Evolutionary conservation across 768 basidiomycete genomes (phyloP), one percentile per base, ranked within the genome.

Genomic region (Tulasnella sp.): DNA sequence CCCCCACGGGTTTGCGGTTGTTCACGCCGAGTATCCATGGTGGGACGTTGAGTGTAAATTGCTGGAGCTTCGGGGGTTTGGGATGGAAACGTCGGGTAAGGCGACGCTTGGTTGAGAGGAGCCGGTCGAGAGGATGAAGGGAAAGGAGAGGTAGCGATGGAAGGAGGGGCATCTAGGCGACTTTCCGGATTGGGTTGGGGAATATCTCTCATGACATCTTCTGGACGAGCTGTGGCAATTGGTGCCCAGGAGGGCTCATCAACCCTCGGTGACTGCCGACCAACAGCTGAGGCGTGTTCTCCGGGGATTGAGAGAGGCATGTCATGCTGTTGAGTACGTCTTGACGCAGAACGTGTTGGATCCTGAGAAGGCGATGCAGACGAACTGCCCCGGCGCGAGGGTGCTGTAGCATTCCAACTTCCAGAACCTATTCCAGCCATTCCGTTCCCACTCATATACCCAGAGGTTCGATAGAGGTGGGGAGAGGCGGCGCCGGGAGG

Each of bases 401-500:
- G 32, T 7, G 37, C 34, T 12, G 52, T 27, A n/a, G 37, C n/a
- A 36, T 29, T 54, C 37, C 52, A 36, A 42, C 39, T 40, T 17
- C 52, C 52, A 40, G 52, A 54, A 14, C 52, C 52, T 36, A 54
- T 39, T 23, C 52, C 52, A 8, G 52, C 52, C 52, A 54, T 54
- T 35, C 52, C 31, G 12, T 3, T 54, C 23, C 27, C 3, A 8
- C 14, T 14, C 12, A 15, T 37, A 40, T 54, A 54, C 3, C 21
- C 6, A 17, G 35, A 40, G n/a, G 39, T 14, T 4, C 36, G 52
- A 23, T n/a, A 31, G 46, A 19, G 25, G 4, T 48, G 29, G 12
- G 55, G 55, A 21, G 55, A 57, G 25, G 42, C 46, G 25, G 55
- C 55, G n/a, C 55, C 55, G 4, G 55, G 55, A 25, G 55, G 55